Evolutionary conservation across 345 rosid species (phyloP).

Genomic region (Chamaenerion angustifolium): DNA sequence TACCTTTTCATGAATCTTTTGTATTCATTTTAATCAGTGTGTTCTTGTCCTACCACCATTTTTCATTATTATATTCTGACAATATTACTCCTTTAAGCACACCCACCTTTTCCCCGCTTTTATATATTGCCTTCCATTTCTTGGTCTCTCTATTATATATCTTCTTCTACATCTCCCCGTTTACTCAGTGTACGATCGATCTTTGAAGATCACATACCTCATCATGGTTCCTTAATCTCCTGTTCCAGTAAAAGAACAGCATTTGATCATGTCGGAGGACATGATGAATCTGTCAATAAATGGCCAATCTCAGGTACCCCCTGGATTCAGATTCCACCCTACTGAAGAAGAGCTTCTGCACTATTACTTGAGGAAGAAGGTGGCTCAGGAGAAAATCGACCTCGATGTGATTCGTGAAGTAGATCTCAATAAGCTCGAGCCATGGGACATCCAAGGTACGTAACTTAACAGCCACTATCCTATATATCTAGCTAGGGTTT

Average conservation of each 20-base stretch:
- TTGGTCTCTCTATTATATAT: slow-evolving; percentile 1
- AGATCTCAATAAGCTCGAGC: slow-evolving; percentile 98
- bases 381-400: slow-evolving; percentile 69
- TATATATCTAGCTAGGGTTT: neutral
- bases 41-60: too few species aligned
- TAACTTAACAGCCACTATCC: neutral
- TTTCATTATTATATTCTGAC: neutral
- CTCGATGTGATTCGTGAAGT: slow-evolving; percentile 96
- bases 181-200: too few species aligned
- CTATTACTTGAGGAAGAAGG: slow-evolving; percentile 86
- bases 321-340: slow-evolving; percentile 96
- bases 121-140: neutral
- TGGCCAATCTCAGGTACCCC: slow-evolving; percentile 93
- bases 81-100: neutral
- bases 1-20: too few species aligned
- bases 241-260: neutral
- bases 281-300: slow-evolving; percentile 69
- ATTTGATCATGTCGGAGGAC: slow-evolving; percentile 22
- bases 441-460: slow-evolving; percentile 97
- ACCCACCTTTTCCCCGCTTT: neutral
- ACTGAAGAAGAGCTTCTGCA: slow-evolving; percentile 96
- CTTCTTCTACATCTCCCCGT: neutral
- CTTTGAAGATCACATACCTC: neutral
- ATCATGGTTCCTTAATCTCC: neutral
- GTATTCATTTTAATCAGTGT: too few species aligned